Conservation (phyloP, 768 basidiomycete genomes). For the Xerocomellus chrysenteron region DNA sequence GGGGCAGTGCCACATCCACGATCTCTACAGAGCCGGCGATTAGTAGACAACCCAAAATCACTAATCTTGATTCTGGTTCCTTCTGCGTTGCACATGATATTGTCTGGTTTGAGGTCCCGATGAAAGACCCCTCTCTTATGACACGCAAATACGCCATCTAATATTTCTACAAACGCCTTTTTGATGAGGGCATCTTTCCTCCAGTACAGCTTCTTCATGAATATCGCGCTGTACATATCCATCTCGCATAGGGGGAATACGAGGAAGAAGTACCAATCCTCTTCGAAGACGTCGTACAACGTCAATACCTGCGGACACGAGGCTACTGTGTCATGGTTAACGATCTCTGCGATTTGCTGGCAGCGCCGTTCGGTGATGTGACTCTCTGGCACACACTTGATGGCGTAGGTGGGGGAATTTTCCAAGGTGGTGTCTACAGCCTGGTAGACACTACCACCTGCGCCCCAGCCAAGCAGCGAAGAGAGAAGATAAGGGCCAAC, state of each 20-base stretch:
- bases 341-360: slow-evolving; percentile 70
- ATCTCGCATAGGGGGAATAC: slow-evolving; percentile 59
- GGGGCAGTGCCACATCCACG: slow-evolving; percentile 59
- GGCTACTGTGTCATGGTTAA: slow-evolving; percentile 47
- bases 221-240: slow-evolving; percentile 59
- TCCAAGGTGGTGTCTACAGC: slow-evolving; percentile 53
- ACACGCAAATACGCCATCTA: slow-evolving; percentile 76
- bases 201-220: slow-evolving; percentile 52
- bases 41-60: slow-evolving; percentile 75
- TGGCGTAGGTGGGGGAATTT: slow-evolving; percentile 50
- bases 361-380: slow-evolving; percentile 48
- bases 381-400: slow-evolving; percentile 69
- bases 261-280: slow-evolving; percentile 62
- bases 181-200: slow-evolving; percentile 63
- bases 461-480: slow-evolving; percentile 67
- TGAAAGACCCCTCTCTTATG: slow-evolving; percentile 73
- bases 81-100: slow-evolving; percentile 59
- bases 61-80: slow-evolving; percentile 59
- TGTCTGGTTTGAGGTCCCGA: slow-evolving; percentile 88
- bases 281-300: slow-evolving; percentile 59
- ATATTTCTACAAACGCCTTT: slow-evolving; percentile 65
- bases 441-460: slow-evolving; percentile 76
- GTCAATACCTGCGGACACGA: slow-evolving; percentile 57
- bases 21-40: slow-evolving; percentile 41
- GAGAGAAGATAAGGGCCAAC: slow-evolving; percentile 64